Conservation (phyloP, 2,329 filamentous ascomycete species). For the Penicillium sp. region DNA sequence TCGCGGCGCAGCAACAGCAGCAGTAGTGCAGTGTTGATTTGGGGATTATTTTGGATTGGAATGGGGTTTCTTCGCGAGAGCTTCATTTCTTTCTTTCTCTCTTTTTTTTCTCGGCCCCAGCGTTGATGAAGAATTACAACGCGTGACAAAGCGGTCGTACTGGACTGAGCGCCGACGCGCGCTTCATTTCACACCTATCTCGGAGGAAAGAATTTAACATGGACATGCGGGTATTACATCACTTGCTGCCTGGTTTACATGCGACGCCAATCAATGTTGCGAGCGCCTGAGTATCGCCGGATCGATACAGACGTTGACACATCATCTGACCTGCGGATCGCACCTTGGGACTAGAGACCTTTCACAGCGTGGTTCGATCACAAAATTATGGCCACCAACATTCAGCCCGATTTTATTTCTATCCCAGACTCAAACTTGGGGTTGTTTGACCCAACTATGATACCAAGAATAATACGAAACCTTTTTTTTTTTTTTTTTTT, state of each 20-base stretch:
- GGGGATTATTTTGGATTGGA: background rate
- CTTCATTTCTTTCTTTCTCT: background rate
- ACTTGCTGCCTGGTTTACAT: background rate
- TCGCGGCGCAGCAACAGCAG: conserved; percentile 41
- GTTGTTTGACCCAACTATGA: background rate
- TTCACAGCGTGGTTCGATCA: background rate
- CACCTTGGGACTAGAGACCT: background rate
- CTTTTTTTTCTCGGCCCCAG: background rate
- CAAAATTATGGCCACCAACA: background rate
- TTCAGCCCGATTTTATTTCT: background rate
- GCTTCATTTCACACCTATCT: background rate
- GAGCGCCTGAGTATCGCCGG: background rate
- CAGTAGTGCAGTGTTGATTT: too few species aligned
- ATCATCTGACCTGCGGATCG: background rate
- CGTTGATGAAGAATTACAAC: background rate
- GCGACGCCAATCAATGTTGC: background rate
- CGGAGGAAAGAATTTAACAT: background rate
- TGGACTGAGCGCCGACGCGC: background rate
- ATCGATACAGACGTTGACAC: background rate
- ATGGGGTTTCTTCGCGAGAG: background rate
- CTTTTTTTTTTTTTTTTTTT: background rate
- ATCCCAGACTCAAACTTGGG: background rate
- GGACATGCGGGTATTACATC: background rate
- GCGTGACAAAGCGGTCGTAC: background rate
- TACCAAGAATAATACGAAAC: conserved; percentile 6